Conservation (phyloP, 1,284 basidiomycete genomes). For the Ganoderma sinense region DNA sequence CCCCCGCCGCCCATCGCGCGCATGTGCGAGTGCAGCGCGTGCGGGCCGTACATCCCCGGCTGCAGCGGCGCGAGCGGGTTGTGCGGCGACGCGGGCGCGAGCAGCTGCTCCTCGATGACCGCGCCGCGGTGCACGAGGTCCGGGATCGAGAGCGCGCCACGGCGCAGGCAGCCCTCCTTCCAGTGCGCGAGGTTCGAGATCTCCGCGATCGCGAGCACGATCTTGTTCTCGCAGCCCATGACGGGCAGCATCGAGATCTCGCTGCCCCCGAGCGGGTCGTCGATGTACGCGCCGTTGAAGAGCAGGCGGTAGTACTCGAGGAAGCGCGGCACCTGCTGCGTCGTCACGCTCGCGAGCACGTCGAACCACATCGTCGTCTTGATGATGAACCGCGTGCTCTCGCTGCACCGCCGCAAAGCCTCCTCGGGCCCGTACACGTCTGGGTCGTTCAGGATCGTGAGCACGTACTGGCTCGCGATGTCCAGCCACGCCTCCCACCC, state of each 20-base stretch:
- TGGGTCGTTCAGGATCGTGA: conserved; percentile 49
- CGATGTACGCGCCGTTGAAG: conserved; percentile 56
- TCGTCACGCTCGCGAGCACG: conserved; percentile 78
- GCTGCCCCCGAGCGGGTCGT: conserved; percentile 33
- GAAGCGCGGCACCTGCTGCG: conserved; percentile 63
- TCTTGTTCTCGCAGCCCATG: conserved; percentile 86
- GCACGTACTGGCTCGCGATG: conserved; percentile 63
- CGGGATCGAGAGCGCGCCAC: conserved; percentile 59
- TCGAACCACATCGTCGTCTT: conserved; percentile 89
- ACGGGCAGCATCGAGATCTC: conserved; percentile 74
- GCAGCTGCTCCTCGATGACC: conserved; percentile 57
- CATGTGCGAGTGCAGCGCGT: conserved; percentile 26
- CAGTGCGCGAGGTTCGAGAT: conserved; percentile 71
- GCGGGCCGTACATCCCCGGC: conserved; percentile 31
- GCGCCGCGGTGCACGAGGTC: conserved; percentile 62
- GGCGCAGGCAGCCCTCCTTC: conserved; percentile 55
- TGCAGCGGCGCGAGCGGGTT: conserved; percentile 27
- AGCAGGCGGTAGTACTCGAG: conserved; percentile 62
- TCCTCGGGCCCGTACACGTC: conserved; percentile 48
- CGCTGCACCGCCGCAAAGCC: conserved; percentile 53
- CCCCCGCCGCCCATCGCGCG: conserved; percentile 11
- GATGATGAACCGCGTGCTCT: conserved; percentile 71
- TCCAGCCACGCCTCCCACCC: conserved; percentile 70
- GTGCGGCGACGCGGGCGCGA: conserved; percentile 33
- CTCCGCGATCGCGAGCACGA: conserved; percentile 81